Base-by-base conservation (phyloP, 768 basidiomycete genomes). In the Boletus vinaceobasis region DNA sequence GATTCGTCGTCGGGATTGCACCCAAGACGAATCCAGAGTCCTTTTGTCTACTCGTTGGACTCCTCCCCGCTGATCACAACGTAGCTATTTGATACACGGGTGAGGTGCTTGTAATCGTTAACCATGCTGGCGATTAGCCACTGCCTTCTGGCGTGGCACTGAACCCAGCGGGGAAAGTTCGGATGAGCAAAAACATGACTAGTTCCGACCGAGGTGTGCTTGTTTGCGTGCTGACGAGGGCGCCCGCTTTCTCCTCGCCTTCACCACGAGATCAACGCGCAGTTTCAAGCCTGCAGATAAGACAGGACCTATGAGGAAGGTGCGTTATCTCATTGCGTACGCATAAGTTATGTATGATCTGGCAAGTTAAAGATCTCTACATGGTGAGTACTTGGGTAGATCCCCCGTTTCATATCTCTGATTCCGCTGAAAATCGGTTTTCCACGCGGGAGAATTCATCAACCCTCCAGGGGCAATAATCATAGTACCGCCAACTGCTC, bases 1-100 rank as follows among this genome's bases (percentile, higher is more conserved):
- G 78, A 71, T 62, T 77, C 80, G 62, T 86, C 81, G 40, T 74
- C 62, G 2, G 80, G 79, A 60, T 83, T 77, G 54, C 79, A 62
- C 29, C 77, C 79, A 42, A 84, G 71, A 15, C 82, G 75, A 44
- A 74, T 60, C 81, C 81, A 86, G 21, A 86, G 65, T 40, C 78
- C 73, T 44, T 75, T 68, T 7, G 78, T 80, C 72, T 76, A 83
- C n/a, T 78, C 75, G 17, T 62, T 73, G 19, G 50, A 48, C 57
- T 80, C 74, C 64, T 79, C 79, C 57, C 71, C 73, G 14, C 78
- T 75, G 59, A 86, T 76, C 26, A 79, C 69, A 40, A 85, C 69
- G 57, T 77, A 85, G 6, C 84, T 83, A 56, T 82, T 47, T 17
- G 13, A 47, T 44, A 13, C 23, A 58, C 33, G 3, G 39, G 29